Conservation (phyloP, 768 basidiomycete genomes). For the Pulveroboletus sp. region DNA sequence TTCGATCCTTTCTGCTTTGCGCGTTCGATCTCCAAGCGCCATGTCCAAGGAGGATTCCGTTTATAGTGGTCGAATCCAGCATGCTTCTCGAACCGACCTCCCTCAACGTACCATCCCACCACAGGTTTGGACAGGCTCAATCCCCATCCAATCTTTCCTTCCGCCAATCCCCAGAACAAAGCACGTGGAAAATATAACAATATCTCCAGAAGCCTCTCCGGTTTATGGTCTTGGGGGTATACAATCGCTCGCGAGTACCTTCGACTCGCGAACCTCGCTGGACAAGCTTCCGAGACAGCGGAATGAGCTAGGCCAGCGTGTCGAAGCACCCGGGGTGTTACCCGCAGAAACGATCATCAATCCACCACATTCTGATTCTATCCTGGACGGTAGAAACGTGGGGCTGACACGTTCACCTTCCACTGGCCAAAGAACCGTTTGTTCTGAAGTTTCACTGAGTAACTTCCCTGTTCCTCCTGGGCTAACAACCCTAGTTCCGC, state of each 20-base stretch:
- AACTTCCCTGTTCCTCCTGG: slow-evolving; percentile 65
- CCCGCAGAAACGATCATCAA: slow-evolving; percentile 28
- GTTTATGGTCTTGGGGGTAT: slow-evolving; percentile 45
- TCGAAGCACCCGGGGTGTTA: slow-evolving; percentile 53
- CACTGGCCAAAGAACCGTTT: slow-evolving; percentile 24
- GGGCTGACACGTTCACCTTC: slow-evolving; percentile 24
- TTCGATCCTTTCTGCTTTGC: slow-evolving; percentile 2
- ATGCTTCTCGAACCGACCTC: slow-evolving; percentile 1
- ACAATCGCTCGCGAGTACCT: slow-evolving; percentile 2
- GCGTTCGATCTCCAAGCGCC: slow-evolving; percentile 7
- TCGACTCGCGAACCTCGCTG: slow-evolving; percentile 36
- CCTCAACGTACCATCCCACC: background rate
- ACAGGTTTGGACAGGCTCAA: background rate
- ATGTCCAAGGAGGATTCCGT: slow-evolving; percentile 7
- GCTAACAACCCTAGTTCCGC: slow-evolving; percentile 17
- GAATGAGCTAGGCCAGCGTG: slow-evolving; percentile 61
- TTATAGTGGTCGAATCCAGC: slow-evolving; percentile 2
- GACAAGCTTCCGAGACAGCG: slow-evolving; percentile 59
- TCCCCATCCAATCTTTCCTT: background rate
- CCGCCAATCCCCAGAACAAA: background rate
- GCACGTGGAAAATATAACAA: background rate
- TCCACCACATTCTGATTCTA: slow-evolving; percentile 34
- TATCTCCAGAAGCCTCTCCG: slow-evolving; percentile 34
- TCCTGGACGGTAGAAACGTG: slow-evolving; percentile 10
- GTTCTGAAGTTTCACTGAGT: slow-evolving; percentile 65